Evolutionary conservation across 176 grass and related monocot species (phyloP).

Genomic region (Elaeis guineensis): DNA sequence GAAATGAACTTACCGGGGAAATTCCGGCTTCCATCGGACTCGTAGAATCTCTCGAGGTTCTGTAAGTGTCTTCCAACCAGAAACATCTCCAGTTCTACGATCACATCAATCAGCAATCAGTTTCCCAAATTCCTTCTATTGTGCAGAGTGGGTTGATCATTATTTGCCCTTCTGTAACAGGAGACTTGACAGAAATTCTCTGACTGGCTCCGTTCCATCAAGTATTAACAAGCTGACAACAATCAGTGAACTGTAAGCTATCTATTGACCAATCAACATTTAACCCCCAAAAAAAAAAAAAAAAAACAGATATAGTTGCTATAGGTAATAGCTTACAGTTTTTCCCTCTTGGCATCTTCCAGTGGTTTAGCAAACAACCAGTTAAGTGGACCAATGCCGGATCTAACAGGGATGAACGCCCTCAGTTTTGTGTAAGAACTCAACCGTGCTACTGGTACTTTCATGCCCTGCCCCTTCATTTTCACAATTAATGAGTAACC

Average conservation of each 20-base stretch:
- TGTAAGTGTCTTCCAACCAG: constrained; percentile 47
- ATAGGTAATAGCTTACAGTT: not conserved
- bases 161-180: constrained; percentile 32
- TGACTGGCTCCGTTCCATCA: constrained; percentile 48
- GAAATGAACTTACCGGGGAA: constrained; percentile 57
- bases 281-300: too few relatives aligned
- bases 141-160: too few relatives aligned
- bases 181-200: constrained; percentile 63
- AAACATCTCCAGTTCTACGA: too few relatives aligned
- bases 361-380: constrained; percentile 87
- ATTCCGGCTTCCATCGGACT: constrained; percentile 66
- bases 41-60: constrained; percentile 48
- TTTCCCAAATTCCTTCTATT: not conserved
- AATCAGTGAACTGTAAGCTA: constrained; percentile 72
- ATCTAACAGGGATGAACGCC: constrained; percentile 51
- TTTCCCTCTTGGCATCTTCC: constrained; percentile 17
- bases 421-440: constrained; percentile 77
- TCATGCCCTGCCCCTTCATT: not conserved
- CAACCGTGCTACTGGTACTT: not conserved
- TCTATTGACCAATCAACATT: not conserved
- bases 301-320: too few relatives aligned
- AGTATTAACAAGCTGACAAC: constrained; percentile 66
- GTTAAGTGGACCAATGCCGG: constrained; percentile 55
- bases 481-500: not conserved
- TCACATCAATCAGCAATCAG: too few relatives aligned